A percentile compares a stretch with the other conserved stretches of the same genome.
phyloP scores from a whole-genome alignment of 306 rosid genomes.

The Phaseolus lunatus region DNA sequence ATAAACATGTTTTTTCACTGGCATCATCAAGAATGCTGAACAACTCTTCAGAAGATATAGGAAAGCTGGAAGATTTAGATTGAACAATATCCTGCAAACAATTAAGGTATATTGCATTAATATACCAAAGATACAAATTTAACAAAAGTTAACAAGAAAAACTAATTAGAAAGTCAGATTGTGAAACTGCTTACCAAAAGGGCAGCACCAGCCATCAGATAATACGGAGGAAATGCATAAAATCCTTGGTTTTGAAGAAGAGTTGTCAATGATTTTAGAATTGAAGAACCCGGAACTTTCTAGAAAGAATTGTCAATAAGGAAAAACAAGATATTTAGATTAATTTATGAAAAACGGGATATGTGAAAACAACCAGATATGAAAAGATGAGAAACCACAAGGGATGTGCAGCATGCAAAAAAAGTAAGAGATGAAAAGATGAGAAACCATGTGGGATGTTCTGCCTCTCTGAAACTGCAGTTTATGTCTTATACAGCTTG shows the following conservation, averaged over 20 bases:
- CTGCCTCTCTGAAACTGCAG: neutral
- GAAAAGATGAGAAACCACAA: constrained; percentile 26
- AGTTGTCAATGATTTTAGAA: constrained; percentile 62
- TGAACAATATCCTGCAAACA: constrained; percentile 79
- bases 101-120: constrained; percentile 33
- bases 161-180: constrained; percentile 27
- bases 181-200: constrained; percentile 68
- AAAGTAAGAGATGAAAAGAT: constrained; percentile 10
- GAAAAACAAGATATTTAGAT: constrained; percentile 18
- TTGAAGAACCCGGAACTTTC: constrained; percentile 79
- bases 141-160: constrained; percentile 22
- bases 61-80: constrained; percentile 64
- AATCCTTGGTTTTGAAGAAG: constrained; percentile 65
- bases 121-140: constrained; percentile 17
- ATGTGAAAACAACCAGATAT: constrained; percentile 3
- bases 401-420: neutral
- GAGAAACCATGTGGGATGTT: constrained; percentile 25
- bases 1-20: constrained; percentile 81
- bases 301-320: constrained; percentile 52
- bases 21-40: constrained; percentile 81
- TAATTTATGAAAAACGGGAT: constrained; percentile 3
- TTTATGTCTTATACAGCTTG: constrained; percentile 25
- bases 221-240: constrained; percentile 62
- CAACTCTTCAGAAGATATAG: constrained; percentile 69
- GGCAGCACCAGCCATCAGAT: constrained; percentile 86